Base-by-base conservation (phyloP, 2,329 filamentous ascomycete species). In the Aspergillus sojae region DNA sequence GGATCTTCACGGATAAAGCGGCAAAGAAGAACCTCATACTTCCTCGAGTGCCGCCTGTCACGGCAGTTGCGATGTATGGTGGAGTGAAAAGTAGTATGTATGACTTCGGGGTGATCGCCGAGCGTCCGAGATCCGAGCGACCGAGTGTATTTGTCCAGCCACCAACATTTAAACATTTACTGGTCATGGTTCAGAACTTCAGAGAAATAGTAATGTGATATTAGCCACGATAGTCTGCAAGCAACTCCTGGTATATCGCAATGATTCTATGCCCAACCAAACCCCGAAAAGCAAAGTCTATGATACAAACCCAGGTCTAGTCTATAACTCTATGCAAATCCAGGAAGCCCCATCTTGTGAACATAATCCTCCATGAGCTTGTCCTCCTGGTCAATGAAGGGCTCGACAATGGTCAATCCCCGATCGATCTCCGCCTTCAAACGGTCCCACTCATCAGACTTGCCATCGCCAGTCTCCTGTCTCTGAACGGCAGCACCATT, bases 351-450 rank as follows among this genome's bases (percentile, higher is more conserved):
- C 66, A 68, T 63, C 65, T 68, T 68, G 23, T 65, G 53, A 23
- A 62, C 57, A 36, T 64, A 68, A 28, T 68, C 66, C 16, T 67
- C 59, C 54, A 65, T 39, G 14, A 68, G 65, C 43, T 58, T 67
- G 19, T 68, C 60, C 62, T 69, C 67, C 54, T 68, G 63, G 4
- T 67, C 60, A 23, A 68, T 58, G 7, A 69, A 68, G 2, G 67
- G 67, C 69, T 81, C 77, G 5, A 85, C 85, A 32, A 85, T 75
- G 61, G 79, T 76, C 68, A 87, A 65, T 0, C 86, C 86, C 41
- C 82, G 75, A 46, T 81, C 66, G n/a, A 86, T 77, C 73, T 87
- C 83, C 48, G 77, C 74, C 69, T 88, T 84, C 64, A 88, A 83
- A 11, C 80, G 76, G 52, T 86, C 81, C 85, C 86, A 88, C 19